Percentiles rank a stretch among this genome's conserved stretches.
Conservation (phyloP, 2,329 filamentous ascomycete genomes). For the Colletotrichum sp. region DNA sequence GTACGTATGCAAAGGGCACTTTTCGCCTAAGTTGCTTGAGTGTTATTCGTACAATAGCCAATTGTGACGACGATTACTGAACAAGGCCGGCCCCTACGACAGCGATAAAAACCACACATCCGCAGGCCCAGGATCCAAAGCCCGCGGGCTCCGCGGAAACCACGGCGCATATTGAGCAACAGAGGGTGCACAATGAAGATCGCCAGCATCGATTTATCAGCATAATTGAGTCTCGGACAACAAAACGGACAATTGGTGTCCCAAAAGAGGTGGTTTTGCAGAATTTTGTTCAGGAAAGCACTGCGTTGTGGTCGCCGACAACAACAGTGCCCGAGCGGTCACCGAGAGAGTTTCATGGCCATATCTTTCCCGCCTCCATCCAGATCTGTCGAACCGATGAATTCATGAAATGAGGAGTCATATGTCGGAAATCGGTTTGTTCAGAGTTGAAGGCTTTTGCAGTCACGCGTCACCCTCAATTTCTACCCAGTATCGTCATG, state of each 20-base stretch:
- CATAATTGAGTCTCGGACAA: background rate
- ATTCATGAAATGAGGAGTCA: background rate
- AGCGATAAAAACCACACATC: background rate
- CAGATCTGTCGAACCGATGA: background rate
- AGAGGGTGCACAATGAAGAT: background rate
- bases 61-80: background rate
- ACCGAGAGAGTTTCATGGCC: background rate
- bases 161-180: background rate
- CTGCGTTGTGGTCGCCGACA: background rate
- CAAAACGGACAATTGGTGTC: background rate
- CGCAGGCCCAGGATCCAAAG: background rate
- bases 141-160: background rate
- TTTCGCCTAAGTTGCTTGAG: background rate
- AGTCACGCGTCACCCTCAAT: background rate
- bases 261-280: background rate
- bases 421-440: background rate
- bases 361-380: background rate
- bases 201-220: background rate
- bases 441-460: background rate
- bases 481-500: conserved; percentile 25
- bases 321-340: background rate
- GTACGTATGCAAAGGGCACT: background rate
- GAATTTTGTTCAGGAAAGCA: background rate
- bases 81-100: background rate
- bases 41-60: background rate